Evolutionary conservation across 768 basidiomycete species (phyloP), one percentile per base, ranked within the genome.

Genomic region (Pleurotus ostreatus): DNA sequence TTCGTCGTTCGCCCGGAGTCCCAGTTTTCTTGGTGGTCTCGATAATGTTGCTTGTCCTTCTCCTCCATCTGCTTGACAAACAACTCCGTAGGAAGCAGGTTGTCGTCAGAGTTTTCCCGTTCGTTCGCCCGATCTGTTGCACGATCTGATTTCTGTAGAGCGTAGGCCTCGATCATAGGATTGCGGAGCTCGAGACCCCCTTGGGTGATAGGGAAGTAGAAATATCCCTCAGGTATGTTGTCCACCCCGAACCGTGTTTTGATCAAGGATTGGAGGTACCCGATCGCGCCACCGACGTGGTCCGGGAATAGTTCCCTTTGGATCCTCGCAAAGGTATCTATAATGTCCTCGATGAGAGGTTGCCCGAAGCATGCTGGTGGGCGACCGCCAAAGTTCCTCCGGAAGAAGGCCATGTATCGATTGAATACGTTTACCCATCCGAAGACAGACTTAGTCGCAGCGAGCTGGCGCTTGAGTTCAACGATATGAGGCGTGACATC

Each of bases 381-480:
- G n/a, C 62, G 52, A 0, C 71, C 70, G 13, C 70, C 71, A 49
- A 73, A 71, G 53, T 73, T 73, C 9, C 71, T 63, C 9, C 65
- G 57, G 57, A 74, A 68, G 62, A 74, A 74, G 30, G 65, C 68
- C 66, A 72, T 69, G 59, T 75, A 75, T 63, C 71, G 71, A 66
- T 75, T 76, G 52, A 69, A 72, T 5, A 62, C 66, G 46, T 73
- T 71, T 2, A 73, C 65, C 68, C 71, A 76, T 0, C 74, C 74
- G 26, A 75, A 65, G 30, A 74, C 60, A 1, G 73, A 74, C 56
- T 71, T 71, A 22, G 76, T 68, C 9, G 65, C 60, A 0, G 55
- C 59, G 1, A 77, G 64, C 59, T 75, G 75, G 20, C 71, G 67
- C 15, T 67, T 67, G 49, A 77, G 67, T 57, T 75, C 75, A 1